Base-by-base conservation (phyloP, 2,329 filamentous ascomycete genomes). In the Rhynchosporium agropyri region DNA sequence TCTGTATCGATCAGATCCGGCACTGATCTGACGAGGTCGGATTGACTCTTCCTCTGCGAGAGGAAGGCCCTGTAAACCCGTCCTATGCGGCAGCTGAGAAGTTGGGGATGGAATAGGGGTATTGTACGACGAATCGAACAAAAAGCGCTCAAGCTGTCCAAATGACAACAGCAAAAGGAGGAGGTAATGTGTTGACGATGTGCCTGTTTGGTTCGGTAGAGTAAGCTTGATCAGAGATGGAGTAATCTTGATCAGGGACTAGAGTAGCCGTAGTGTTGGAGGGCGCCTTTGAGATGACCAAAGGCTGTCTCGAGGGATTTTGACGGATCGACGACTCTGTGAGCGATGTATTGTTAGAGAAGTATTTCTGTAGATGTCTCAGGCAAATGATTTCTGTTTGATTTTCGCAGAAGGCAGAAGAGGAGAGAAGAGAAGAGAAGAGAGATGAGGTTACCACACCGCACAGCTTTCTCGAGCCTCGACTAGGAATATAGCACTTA, bases 1-100 rank as follows among this genome's bases (percentile, higher is more conserved):
- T 86, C 91, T 89, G 83, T 93, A 96, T 81, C 89, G 90, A 83
- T 91, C 90, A 85, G 91, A 89, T 88, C 89, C 91, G 85, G 90
- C 84, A 84, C 84, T 89, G 85, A 89, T 88, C 87, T 90, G 91
- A 89, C 92, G 90, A 92, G 91, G 91, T 89, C 92, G 94, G 89
- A 90, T 92, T 90, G 92, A 97, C 92, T 95, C 95, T 96, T 94
- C 95, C 95, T 93, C 94, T 80, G 82, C 83, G 83, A 95, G 94
- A 97, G 93, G 94, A 98, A 98, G 94, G 96, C 93, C 90, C 90
- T 88, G 85, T 86, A 87, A 89, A 89, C 86, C 86, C 88, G 90
- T 96, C 91, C 92, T 98, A 99, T 99, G 94, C 95, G 95, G 95
- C 95, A 98, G 94, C 91, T 96, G 90, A 85, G 82, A 80, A 79